Evolutionary conservation across 2,329 filamentous ascomycete genomes (phyloP).

Genomic region (Diaporthe caulivora): DNA sequence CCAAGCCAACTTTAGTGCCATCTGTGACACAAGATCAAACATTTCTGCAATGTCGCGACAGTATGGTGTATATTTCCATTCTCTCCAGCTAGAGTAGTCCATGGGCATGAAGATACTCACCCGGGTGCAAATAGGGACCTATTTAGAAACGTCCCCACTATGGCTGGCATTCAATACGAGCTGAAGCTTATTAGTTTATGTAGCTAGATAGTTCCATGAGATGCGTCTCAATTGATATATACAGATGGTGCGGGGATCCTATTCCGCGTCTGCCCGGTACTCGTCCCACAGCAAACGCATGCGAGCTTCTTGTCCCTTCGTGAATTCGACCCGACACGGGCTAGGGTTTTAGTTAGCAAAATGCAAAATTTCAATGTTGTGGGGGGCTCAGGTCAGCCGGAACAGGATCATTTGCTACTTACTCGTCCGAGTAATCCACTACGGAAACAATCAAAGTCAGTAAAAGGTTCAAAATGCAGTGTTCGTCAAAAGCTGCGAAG

Average conservation of each 20-base stretch:
- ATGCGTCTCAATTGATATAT: not conserved
- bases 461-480: not conserved
- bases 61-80: too few relatives aligned
- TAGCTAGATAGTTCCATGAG: too few relatives aligned
- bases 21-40: too few relatives aligned
- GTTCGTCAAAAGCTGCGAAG: not conserved
- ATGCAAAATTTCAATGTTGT: not conserved
- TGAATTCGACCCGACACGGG: slow-evolving; percentile 10
- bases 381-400: too few relatives aligned
- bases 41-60: too few relatives aligned
- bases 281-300: slow-evolving; percentile 3
- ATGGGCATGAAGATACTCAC: too few relatives aligned
- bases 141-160: not conserved
- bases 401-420: not conserved
- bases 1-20: too few relatives aligned
- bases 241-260: not conserved
- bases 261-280: not conserved
- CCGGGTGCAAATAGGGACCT: too few relatives aligned
- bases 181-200: too few relatives aligned
- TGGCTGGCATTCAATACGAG: not conserved
- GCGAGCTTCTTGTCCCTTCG: slow-evolving; percentile 20
- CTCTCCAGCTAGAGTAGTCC: too few relatives aligned
- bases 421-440: slow-evolving; percentile 28
- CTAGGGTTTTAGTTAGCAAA: not conserved
- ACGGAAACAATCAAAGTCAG: not conserved